Percentiles rank a stretch among this genome's conserved stretches.
Conservation (phyloP, 2,329 filamentous ascomycete genomes). For the Tympanopsis confertula region DNA sequence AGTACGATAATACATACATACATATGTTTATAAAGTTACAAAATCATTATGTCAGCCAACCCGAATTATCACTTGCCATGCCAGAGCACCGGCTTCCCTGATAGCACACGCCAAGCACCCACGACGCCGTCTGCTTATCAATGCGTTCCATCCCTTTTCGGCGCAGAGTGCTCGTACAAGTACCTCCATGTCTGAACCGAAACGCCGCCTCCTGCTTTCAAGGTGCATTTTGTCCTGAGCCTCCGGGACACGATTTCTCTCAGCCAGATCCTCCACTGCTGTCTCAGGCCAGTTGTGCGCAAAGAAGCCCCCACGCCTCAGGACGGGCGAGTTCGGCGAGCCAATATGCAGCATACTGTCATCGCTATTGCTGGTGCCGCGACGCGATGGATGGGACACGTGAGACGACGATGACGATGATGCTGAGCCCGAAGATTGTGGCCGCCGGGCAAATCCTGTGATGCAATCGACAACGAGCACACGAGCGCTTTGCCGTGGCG, state of each 20-base stretch:
- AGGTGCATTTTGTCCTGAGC: slow-evolving; percentile 40
- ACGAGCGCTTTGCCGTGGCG: slow-evolving; percentile 10
- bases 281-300: neutral
- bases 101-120: slow-evolving; percentile 67
- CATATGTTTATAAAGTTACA: neutral
- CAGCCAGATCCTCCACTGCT: slow-evolving; percentile 13
- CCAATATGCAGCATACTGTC: neutral
- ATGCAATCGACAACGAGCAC: slow-evolving; percentile 55
- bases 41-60: slow-evolving; percentile 26
- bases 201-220: slow-evolving; percentile 42
- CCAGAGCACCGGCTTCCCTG: slow-evolving; percentile 60
- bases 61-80: slow-evolving; percentile 55
- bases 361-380: neutral
- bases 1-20: neutral
- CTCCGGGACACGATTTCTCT: slow-evolving; percentile 23
- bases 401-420: slow-evolving; percentile 35
- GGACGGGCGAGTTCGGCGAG: neutral
- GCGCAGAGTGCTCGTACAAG: slow-evolving; percentile 64
- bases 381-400: slow-evolving; percentile 9
- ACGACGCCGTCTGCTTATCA: slow-evolving; percentile 54
- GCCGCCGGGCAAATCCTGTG: slow-evolving; percentile 34
- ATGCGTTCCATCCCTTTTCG: slow-evolving; percentile 61
- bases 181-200: slow-evolving; percentile 57
- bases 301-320: neutral
- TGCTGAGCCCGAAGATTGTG: slow-evolving; percentile 27